Evolutionary conservation across 225 moss, liverwort and hornwort genomes (phyloP), one percentile per base, ranked within the genome.

Genomic region (Polytrichum commune): DNA sequence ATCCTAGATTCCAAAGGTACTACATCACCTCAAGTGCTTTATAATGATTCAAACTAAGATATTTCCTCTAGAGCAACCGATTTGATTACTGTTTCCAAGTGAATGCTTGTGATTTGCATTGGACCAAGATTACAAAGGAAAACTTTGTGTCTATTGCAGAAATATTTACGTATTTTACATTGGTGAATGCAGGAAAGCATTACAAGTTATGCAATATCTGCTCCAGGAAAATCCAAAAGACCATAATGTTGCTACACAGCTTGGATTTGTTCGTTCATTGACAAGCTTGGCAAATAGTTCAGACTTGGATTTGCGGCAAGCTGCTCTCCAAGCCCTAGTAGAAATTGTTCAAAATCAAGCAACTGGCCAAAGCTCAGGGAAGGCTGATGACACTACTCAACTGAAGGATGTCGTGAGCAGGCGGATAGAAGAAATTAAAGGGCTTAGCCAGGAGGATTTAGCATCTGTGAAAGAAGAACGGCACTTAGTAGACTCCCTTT

Each of bases 161-260:
- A 46, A 46, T 46, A 13, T 1, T 13, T 16, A 46, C 0, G 4
- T 3, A 10, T 46, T 46, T 13, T 46, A 13, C 28, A 68, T 71
- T 8, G 9, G 35, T 46, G 46, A 16, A 46, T 46, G 75, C 91
- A 95, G 96, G 83, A 97, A 93, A 79, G 92, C 89, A 29, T 54
- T 93, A 73, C 96, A 97, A 67, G 90, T 97, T 33, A 80, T 92
- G 80, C 83, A 89, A 77, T 93, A 97, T 83, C 84, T 93, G 32
- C 77, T 97, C 26, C 92, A 89, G 68, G 93, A 91, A 56, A 84
- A 91, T 67, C 78, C 90, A 2, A 88, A 79, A 63, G 92, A 97
- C 70, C 81, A 78, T 27, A 89, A 88, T 68, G 96, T 93, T 68
- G 86, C 90, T 29, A 78, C 76, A n/a, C 90, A 93, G 66, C 70